Base-by-base conservation (phyloP, 306 rosid species). In the Purshia tridentata region DNA sequence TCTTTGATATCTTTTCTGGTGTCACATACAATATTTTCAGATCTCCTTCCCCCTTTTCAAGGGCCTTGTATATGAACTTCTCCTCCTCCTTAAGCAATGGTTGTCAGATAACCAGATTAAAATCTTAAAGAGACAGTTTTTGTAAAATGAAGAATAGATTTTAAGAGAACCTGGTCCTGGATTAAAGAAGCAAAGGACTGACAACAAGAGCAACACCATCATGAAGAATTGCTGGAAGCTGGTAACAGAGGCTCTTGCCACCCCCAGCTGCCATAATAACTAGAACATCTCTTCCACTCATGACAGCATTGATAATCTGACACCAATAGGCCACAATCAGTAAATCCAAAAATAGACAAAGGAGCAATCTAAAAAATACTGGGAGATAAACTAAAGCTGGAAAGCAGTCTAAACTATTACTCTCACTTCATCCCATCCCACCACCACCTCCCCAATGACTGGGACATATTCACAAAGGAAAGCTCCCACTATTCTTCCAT, bases 241-340 rank as follows among this genome's bases (percentile, higher is more conserved):
- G 98, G 76, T 93, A 93, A 81, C 97, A 93, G 54, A 93, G 93
- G 79, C 98, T 93, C 85, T 93, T 93, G 82, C 98, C 98, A 84
- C 98, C 96, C 79, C 98, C 98, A 4, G 98, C 97, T 66, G 98
- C 98, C 98, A 93, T 93, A 80, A 93, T 87, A 73, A 93, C 98
- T 76, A 91, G 67, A 66, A 93, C 97, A 81, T 93, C 91, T 83
- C 89, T 88, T 81, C 96, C 82, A 75, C 92, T 89, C 98, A 93
- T 75, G 81, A 90, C 75, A 67, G 98, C 93, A 85, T 93, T 93
- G 72, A 91, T 85, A 73, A 93, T 93, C 98, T 93, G 88, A 44
- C 57, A 74, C 50, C 59, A 67, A 72, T 15, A 58, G 45, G 70
- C 63, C 68, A 41, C 51, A 49, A 50, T 83, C 64, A 77, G 70